Base-by-base conservation (phyloP, 2,329 filamentous ascomycete genomes). In the Trichoderma pleuroti region DNA sequence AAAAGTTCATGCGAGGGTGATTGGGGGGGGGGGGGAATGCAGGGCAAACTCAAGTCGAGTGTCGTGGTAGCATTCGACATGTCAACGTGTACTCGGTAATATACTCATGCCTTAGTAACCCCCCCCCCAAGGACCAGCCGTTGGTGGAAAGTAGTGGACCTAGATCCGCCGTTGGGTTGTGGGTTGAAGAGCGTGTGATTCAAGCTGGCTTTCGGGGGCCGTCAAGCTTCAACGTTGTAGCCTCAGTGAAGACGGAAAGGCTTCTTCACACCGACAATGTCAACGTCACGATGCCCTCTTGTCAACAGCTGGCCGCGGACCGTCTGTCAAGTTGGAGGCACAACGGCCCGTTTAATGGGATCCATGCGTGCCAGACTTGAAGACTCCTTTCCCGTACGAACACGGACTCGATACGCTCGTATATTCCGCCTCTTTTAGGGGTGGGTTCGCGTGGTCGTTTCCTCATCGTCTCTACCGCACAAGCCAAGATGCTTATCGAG, bases 61-160 rank as follows among this genome's bases (percentile, higher is more conserved):
- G 63, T 54, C 21, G 36, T 57, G 30, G 32, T 57, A 30, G 49
- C 49, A 56, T 39, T 28, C 46, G 21, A 36, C 46, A 42, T 42
- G 63, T 30, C 14, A 64, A 28, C n/a, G 36, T 42, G 28, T 49
- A 49, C 42, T 11, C 18, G 2, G n/a, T 59, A 11, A 67, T 54
- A 46, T 57, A 42, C 24, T 42, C 24, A n/a, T 68, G 39, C 21
- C 65, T 36, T 66, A 42, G 32, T n/a, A 57, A 28, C 21, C 49
- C 14, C 30, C 21, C 49, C 14, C 30, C 49, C 49, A 56, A 39
- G 49, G 36, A 30, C 54, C 36, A 36, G n/a, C 28, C 24, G 52
- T 12, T 32, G 30, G 61, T 28, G 59, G 59, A 46, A 54, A 54
- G n/a, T 12, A 57, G 65, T 61, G 65, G 65, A 68, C 39, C 64